A percentile compares a stretch with the other conserved stretches of the same genome.
Conservation (phyloP, 106 monocot species). For the Dendrobium catenatum region DNA sequence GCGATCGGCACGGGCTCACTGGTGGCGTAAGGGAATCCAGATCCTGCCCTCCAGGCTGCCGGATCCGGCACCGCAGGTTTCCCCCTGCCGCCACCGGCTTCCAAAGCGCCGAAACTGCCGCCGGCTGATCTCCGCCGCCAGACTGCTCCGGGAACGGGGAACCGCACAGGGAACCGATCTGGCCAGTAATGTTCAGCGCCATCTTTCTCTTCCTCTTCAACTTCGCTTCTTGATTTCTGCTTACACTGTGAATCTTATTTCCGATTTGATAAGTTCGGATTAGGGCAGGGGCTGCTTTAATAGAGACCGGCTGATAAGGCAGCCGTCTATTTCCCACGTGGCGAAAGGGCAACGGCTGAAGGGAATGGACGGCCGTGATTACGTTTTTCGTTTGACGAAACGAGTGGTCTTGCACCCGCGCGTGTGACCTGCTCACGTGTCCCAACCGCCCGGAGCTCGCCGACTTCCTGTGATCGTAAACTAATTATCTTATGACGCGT, state of each 20-base stretch:
- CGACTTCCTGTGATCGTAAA: not conserved
- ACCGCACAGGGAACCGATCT: constrained; percentile 31
- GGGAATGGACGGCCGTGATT: not conserved
- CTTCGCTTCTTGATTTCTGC: not conserved
- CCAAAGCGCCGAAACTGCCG: constrained; percentile 3
- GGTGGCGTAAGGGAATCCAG: constrained; percentile 35
- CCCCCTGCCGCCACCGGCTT: constrained; percentile 15
- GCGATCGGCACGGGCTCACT: constrained; percentile 35
- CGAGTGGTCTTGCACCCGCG: not conserved
- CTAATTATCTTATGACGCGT: not conserved
- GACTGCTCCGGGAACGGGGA: constrained; percentile 12
- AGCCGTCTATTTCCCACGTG: not conserved
- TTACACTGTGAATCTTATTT: not conserved
- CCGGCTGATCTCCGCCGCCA: not conserved
- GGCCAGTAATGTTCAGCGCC: constrained; percentile 38
- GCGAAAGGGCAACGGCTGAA: not conserved
- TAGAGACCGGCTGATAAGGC: not conserved
- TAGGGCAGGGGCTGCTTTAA: not conserved
- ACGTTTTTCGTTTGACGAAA: not conserved
- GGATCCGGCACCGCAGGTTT: constrained; percentile 35
- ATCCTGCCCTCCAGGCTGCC: constrained; percentile 13
- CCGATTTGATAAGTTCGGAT: not conserved
- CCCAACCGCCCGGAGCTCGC: not conserved
- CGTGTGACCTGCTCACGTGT: not conserved
- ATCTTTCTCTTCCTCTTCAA: not conserved